Evolutionary conservation across 371 early-diverging fungal species (phyloP), one percentile per base, ranked within the genome.

Genomic region (Saksenaea vasiformis): DNA sequence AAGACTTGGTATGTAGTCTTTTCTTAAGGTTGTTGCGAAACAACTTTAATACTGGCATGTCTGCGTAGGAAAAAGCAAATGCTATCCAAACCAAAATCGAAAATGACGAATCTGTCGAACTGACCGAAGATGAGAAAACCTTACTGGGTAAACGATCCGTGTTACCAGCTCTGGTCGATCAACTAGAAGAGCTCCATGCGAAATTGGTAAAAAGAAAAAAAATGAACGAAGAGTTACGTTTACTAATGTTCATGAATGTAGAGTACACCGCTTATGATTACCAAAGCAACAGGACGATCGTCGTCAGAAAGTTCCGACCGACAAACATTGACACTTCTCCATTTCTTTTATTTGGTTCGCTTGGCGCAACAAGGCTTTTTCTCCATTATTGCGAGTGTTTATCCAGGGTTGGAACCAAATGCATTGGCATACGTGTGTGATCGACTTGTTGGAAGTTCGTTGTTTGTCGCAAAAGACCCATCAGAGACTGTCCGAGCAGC

Each of bases 261-360:
- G 35, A 56, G 37, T 19, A 47, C 64, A 24, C 14, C 54, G n/a
- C n/a, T 39, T 19, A 39, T 38, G 36, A 27, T 27, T 14, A n/a
- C 61, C 15, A 61, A 47, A 17, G 31, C 51, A 11, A 54, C 39
- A 54, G 9, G 19, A 2, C 54, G 15, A 56, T 11, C 37, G 19
- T 28, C 35, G 19, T 35, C 54, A 38, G 34, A 62, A 28, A 56
- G 64, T 7, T 11, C 7, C 44, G 26, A 53, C 47, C 31, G 53
- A 1, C 60, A 74, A 26, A 71, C 64, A 1, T n/a, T 79, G n/a
- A 64, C 65, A 8, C 41, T 76, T 34, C 56, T 79, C 24, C 76
- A 76, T 27, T 68, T 79, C 47, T 70, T 79, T 38, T 79, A 76
- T 54, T 43, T 79, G 5, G 70, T 76, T 3, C 70, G 79, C 35